Evolutionary conservation across 1,284 basidiomycete genomes (phyloP).

Genomic region (Apiotrichum veenhuisii): DNA sequence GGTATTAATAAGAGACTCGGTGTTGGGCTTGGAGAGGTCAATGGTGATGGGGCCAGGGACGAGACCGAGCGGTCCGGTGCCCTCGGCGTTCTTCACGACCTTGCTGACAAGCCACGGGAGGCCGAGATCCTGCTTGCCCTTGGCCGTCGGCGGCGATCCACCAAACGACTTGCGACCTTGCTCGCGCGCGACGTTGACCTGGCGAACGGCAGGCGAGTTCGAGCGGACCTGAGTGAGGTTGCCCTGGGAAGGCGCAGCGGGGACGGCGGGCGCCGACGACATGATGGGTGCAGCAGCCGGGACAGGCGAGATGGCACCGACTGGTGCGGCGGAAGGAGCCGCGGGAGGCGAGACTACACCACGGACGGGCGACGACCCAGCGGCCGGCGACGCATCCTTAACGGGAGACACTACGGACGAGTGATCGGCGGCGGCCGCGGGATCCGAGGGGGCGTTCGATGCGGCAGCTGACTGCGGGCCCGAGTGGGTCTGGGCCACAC

Average conservation of each 20-base stretch:
- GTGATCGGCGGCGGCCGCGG: neutral
- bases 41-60: constrained; percentile 22
- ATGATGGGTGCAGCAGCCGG: neutral
- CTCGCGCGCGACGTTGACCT: neutral
- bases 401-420: neutral
- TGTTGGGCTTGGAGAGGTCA: constrained; percentile 33
- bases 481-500: neutral
- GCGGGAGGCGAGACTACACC: neutral
- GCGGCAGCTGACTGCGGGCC: neutral
- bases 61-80: constrained; percentile 26
- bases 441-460: neutral
- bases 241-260: neutral
- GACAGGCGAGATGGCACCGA: neutral
- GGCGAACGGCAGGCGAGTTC: neutral
- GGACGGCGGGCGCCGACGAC: neutral
- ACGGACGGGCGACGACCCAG: neutral
- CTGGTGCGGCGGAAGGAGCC: neutral
- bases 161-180: neutral
- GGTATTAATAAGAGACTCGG: constrained; percentile 24
- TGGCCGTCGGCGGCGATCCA: neutral
- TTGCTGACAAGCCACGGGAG: constrained; percentile 21
- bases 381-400: neutral
- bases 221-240: constrained; percentile 1
- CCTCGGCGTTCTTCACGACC: constrained; percentile 16
- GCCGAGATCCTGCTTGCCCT: constrained; percentile 6